Conservation (phyloP, 306 rosid genomes). For the Calophaca sinica region DNA sequence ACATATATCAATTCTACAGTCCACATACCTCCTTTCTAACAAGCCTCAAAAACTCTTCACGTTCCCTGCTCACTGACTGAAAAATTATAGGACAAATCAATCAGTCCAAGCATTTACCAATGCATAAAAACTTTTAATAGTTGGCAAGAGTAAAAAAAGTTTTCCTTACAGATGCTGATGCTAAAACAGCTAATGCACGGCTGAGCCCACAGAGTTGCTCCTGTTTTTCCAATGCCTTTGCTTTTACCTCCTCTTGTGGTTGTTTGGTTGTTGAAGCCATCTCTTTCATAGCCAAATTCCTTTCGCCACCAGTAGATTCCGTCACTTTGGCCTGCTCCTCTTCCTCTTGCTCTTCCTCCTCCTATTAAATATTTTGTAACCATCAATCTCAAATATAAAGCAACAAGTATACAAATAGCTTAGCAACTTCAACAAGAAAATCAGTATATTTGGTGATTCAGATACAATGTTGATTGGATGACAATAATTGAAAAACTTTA, state of each 20-base stretch:
- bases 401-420: conserved; percentile 21
- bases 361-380: conserved; percentile 50
- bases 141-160: not conserved
- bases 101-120: conserved; percentile 11
- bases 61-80: conserved; percentile 86
- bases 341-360: conserved; percentile 85
- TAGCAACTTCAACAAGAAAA: conserved; percentile 35
- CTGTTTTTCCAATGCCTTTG: conserved; percentile 64
- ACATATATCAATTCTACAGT: not conserved
- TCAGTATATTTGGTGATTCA: conserved; percentile 14
- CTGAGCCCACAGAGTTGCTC: conserved; percentile 81
- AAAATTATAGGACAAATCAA: conserved; percentile 18
- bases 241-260: conserved; percentile 43
- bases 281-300: conserved; percentile 69
- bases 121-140: not conserved
- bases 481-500: not conserved
- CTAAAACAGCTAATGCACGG: conserved; percentile 85
- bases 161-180: conserved; percentile 85
- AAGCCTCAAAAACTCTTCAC: conserved; percentile 83
- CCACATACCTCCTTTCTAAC: conserved; percentile 79
- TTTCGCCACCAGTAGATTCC: conserved; percentile 56
- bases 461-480: conserved; percentile 5
- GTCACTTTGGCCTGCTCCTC: conserved; percentile 63
- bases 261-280: conserved; percentile 59
- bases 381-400: conserved; percentile 38